Percentiles rank a stretch among this genome's conserved stretches.
Conservation (phyloP, 805 yeast species). For the Diddensiella caesifluorescens region DNA sequence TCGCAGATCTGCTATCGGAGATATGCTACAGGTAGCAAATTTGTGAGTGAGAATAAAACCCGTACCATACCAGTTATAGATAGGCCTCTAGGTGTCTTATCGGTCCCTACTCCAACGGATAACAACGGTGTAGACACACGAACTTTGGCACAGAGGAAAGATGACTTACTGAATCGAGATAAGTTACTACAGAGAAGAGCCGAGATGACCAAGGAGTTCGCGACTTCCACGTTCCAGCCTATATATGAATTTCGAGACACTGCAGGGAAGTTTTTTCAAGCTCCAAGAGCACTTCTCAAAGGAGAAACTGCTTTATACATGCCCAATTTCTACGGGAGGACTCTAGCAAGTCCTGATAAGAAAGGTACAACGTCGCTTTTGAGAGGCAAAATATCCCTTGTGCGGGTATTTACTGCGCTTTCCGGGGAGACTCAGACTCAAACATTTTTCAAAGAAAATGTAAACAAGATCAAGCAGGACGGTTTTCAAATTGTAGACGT, state of each 20-base stretch:
- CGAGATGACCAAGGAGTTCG: slow-evolving; percentile 55
- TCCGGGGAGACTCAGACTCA: slow-evolving; percentile 65
- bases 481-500: slow-evolving; percentile 69
- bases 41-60: neutral
- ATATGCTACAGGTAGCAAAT: neutral
- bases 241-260: slow-evolving; percentile 62
- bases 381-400: slow-evolving; percentile 51
- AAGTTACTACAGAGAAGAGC: slow-evolving; percentile 45
- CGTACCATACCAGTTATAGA: slow-evolving; percentile 24
- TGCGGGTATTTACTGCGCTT: slow-evolving; percentile 60
- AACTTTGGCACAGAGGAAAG: slow-evolving; percentile 35
- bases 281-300: slow-evolving; percentile 78
- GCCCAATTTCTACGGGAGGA: slow-evolving; percentile 67
- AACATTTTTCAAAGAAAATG: slow-evolving; percentile 49
- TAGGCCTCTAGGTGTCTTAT: slow-evolving; percentile 44
- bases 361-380: slow-evolving; percentile 37
- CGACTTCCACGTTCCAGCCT: slow-evolving; percentile 63
- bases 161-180: slow-evolving; percentile 45
- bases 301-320: slow-evolving; percentile 69
- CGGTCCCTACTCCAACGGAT: slow-evolving; percentile 37
- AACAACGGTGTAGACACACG: slow-evolving; percentile 39
- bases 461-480: slow-evolving; percentile 36
- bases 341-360: slow-evolving; percentile 35
- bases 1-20: neutral
- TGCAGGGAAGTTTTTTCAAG: slow-evolving; percentile 74